Percentiles rank a stretch among this genome's conserved stretches.
Evolutionary conservation across 2,329 filamentous ascomycete genomes (phyloP).

Genomic region (Ciborinia camelliae): DNA sequence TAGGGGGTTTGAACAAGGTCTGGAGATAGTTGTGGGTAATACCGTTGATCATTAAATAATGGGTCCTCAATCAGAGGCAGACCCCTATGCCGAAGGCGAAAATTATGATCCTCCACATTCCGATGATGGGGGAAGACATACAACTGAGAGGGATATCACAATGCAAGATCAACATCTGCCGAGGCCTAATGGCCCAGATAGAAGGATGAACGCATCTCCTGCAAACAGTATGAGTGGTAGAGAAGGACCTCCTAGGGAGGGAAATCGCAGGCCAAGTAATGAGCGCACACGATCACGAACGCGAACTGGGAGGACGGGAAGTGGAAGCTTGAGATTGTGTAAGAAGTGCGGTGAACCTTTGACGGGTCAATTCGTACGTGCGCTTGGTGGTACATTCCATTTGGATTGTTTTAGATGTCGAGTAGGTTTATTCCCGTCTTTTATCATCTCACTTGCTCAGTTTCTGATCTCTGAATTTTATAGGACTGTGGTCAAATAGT

Average conservation of each 20-base stretch:
- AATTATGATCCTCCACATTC: constrained; percentile 27
- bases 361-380: constrained; percentile 93
- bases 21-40: constrained; percentile 19
- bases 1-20: constrained; percentile 20
- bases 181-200: constrained; percentile 33
- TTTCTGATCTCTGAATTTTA: constrained; percentile 29
- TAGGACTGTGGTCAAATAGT: constrained; percentile 97
- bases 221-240: constrained; percentile 32
- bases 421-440: constrained; percentile 48
- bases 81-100: constrained; percentile 35
- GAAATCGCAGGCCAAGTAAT: constrained; percentile 41
- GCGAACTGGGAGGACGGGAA: constrained; percentile 52
- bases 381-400: constrained; percentile 90
- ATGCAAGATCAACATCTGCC: constrained; percentile 27
- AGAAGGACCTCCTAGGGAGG: constrained; percentile 28
- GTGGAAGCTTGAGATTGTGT: constrained; percentile 63
- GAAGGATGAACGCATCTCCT: constrained; percentile 33
- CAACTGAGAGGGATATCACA: constrained; percentile 28
- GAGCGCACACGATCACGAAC: constrained; percentile 57
- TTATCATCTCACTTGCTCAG: constrained; percentile 1
- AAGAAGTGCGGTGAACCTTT: constrained; percentile 86
- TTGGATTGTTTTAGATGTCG: constrained; percentile 97
- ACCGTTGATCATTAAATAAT: constrained; percentile 28
- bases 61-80: constrained; percentile 40
- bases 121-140: constrained; percentile 28